Percentiles rank a stretch among this genome's conserved stretches.
These are phyloP conservation scores for Populus deltoides DNA, from an alignment of 345 rosid genomes.

Conservation along the genomic window DNA sequence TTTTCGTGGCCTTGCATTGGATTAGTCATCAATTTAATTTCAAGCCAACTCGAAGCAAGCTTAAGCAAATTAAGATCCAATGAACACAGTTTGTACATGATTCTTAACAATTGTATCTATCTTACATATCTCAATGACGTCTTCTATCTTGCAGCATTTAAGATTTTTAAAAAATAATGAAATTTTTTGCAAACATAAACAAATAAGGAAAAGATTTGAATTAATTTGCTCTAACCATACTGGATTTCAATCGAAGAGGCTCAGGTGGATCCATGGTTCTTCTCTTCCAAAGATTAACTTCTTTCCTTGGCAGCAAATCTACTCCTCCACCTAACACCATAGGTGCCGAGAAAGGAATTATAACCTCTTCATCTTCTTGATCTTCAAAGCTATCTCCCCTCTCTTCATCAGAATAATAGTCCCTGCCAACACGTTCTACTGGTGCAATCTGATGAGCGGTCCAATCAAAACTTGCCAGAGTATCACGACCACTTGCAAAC, in stretches of 20 bases:
- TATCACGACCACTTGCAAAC: conserved; percentile 68
- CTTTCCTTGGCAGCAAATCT: conserved; percentile 53
- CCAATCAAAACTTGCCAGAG: conserved; percentile 65
- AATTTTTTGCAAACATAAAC: background rate
- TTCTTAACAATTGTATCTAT: background rate
- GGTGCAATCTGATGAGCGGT: conserved; percentile 56
- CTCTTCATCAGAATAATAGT: conserved; percentile 55
- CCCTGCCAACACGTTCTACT: conserved; percentile 36
- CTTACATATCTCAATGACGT: background rate
- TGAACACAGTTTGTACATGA: background rate
- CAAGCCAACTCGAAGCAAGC: too few relatives aligned
- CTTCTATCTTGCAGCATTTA: background rate
- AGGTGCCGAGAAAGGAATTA: conserved; percentile 75
- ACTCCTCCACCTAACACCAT: conserved; percentile 35
- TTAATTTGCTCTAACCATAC: conserved; percentile 1
- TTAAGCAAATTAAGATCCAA: background rate
- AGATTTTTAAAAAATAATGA: background rate
- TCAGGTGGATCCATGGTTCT: conserved; percentile 75
- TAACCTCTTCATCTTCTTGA: conserved; percentile 37
- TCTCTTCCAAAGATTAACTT: conserved; percentile 85
- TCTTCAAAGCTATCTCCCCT: conserved; percentile 19
- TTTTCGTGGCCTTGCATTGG: background rate
- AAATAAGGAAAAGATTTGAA: background rate
- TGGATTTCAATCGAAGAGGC: conserved; percentile 54
- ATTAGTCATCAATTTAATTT: too few relatives aligned